Percentiles rank a stretch among this genome's conserved stretches.
These are phyloP conservation scores for Phialemonium atrogriseum DNA, from an alignment of 2,329 filamentous ascomycete species.

Conservation along the genomic window DNA sequence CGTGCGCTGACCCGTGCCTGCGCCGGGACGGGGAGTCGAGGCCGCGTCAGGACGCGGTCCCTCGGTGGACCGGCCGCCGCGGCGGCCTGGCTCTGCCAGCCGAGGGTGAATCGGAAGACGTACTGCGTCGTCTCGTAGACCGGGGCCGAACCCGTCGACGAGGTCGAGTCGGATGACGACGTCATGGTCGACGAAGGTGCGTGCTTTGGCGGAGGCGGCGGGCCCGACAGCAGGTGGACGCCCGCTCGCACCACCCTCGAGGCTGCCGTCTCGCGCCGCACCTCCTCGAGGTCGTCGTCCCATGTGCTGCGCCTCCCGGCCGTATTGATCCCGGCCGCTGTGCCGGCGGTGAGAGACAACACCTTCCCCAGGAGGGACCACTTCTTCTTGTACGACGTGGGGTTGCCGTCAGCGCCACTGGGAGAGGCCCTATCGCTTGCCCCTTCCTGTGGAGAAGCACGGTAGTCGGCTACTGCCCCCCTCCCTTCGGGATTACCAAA, in stretches of 20 bases:
- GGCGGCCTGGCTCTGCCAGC: slow-evolving; percentile 17
- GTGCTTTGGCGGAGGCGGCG: slow-evolving; percentile 28
- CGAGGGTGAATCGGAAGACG: slow-evolving; percentile 62
- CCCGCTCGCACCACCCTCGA: slow-evolving; percentile 21
- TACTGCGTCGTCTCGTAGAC: slow-evolving; percentile 49
- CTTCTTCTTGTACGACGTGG: slow-evolving; percentile 42
- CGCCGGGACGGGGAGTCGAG: slow-evolving; percentile 61
- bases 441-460: slow-evolving; percentile 29
- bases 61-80: slow-evolving; percentile 47
- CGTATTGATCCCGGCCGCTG: slow-evolving; percentile 8
- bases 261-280: slow-evolving; percentile 41
- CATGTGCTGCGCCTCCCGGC: slow-evolving; percentile 16
- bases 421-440: too few species aligned
- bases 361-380: slow-evolving; percentile 60
- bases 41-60: slow-evolving; percentile 57
- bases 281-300: slow-evolving; percentile 40
- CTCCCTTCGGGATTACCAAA: too few species aligned
- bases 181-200: slow-evolving; percentile 20
- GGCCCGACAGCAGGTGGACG: slow-evolving; percentile 9
- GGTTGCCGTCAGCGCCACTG: slow-evolving; percentile 17
- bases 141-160: slow-evolving; percentile 47
- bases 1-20: slow-evolving; percentile 50
- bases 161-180: slow-evolving; percentile 36
- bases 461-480: too few species aligned
- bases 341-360: slow-evolving; percentile 34